Base-by-base conservation (phyloP, 805 yeast genomes). In the Sugiyamaella marilandica region DNA sequence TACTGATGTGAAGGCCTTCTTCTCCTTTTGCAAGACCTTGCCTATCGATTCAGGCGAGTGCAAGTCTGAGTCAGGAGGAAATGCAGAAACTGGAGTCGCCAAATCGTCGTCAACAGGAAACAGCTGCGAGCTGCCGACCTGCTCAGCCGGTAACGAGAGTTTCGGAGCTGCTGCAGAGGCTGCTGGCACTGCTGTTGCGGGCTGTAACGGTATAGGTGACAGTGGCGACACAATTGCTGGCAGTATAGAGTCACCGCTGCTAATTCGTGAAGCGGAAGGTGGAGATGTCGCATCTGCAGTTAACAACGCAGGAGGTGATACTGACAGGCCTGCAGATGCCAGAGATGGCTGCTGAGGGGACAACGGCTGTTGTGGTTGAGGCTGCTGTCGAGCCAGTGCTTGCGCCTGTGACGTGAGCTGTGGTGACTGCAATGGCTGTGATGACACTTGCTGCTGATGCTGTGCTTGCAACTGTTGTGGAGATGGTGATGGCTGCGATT, bases 1-100 rank as follows among this genome's bases (percentile, higher is more conserved):
- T 13, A 64, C 61, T 13, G 43, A 39, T n/a, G 54, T 13, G n/a
- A 48, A 37, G 14, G 52, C 32, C 21, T 49, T 41, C 50, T 58
- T 50, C 45, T 59, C 44, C 33, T 43, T 36, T 52, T 53, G 49
- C 21, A 52, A 16, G 18, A 49, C 47, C 33, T 51, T 36, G 32
- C 53, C 49, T 26, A 50, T 37, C 37, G 51, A 18, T 37, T 56
- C 53, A 11, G 54, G 34, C n/a, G 33, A 31, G 18, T 19, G 19
- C 9, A 14, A 18, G 18, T 49, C 37, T 21, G 47, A 26, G 33
- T 21, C 32, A 29, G 47, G 21, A 8, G 14, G 32, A n/a, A 10
- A 11, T 19, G 29, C 10, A 29, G 41, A 13, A 31, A 19, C 19
- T 13, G 47, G 47, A 7, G 37, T 32, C n/a, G 37, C 9, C 11